These are phyloP conservation scores for Penicillium sclerotiorum DNA, from an alignment of 2,329 filamentous ascomycete species.

Conservation along the genomic window DNA sequence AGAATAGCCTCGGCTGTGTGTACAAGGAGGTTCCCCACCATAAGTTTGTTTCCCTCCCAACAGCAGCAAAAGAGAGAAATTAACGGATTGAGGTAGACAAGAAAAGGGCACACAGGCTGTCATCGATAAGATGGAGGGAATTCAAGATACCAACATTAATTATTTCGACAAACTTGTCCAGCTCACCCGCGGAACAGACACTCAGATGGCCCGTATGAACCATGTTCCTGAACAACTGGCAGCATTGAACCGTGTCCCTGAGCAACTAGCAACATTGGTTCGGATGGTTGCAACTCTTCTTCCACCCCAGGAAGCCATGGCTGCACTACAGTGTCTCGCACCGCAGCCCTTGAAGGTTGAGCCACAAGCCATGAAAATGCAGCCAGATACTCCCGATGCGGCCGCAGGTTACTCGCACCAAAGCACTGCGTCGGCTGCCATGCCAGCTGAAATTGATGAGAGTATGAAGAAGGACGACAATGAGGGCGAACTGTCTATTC, in stretches of 20 bases:
- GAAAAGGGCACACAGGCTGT: slow-evolving; percentile 45
- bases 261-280: neutral
- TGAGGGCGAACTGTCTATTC: slow-evolving; percentile 68
- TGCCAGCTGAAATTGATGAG: slow-evolving; percentile 11
- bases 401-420: slow-evolving; percentile 2
- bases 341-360: neutral
- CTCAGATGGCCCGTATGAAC: neutral
- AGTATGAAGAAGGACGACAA: slow-evolving; percentile 25
- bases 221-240: neutral
- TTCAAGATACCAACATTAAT: neutral
- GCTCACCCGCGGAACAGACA: slow-evolving; percentile 13
- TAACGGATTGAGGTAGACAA: slow-evolving; percentile 32
- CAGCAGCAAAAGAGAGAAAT: neutral
- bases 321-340: neutral
- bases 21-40: slow-evolving; percentile 91
- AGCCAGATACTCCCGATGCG: neutral
- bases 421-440: slow-evolving; percentile 14
- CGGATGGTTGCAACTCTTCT: neutral
- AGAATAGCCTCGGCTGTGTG: slow-evolving; percentile 80
- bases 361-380: neutral
- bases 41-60: slow-evolving; percentile 63
- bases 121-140: slow-evolving; percentile 31
- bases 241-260: neutral
- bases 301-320: neutral
- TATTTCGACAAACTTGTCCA: slow-evolving; percentile 17